Evolutionary conservation across 805 yeast species (phyloP).

Genomic region (Maudiozyma pseudohumilis): DNA sequence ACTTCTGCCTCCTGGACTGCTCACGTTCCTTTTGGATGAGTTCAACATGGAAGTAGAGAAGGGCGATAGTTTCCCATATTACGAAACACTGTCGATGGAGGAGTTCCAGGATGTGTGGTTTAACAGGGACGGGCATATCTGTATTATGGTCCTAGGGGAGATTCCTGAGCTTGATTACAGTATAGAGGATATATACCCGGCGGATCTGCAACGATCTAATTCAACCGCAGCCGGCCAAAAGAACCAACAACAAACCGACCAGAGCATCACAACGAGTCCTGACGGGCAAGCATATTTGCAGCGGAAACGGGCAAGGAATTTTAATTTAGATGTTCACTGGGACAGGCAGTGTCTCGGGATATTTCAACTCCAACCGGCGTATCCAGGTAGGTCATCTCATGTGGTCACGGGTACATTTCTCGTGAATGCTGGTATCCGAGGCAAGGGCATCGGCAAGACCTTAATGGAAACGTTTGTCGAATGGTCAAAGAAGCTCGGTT

Average conservation of each 20-base stretch:
- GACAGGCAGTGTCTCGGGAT: conserved; percentile 87
- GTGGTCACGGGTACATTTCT: conserved; percentile 84
- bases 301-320: conserved; percentile 23
- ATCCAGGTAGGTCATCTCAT: conserved; percentile 88
- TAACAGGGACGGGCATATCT: conserved; percentile 36
- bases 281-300: conserved; percentile 17
- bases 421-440: conserved; percentile 87
- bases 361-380: conserved; percentile 75
- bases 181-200: not conserved
- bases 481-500: conserved; percentile 89
- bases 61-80: conserved; percentile 81
- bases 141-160: conserved; percentile 68
- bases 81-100: conserved; percentile 66
- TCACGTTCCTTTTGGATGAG: conserved; percentile 81
- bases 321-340: conserved; percentile 53
- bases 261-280: not conserved
- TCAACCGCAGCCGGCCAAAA: not conserved
- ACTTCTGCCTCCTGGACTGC: conserved; percentile 62
- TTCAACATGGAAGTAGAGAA: conserved; percentile 85
- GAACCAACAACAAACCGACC: not conserved
- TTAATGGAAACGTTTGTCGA: conserved; percentile 73
- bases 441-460: conserved; percentile 83
- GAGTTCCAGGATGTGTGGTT: conserved; percentile 85
- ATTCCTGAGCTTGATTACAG: conserved; percentile 38
- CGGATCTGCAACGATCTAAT: too few species aligned